Conservation (phyloP, 768 basidiomycete species). For the Favolaschia claudopus region DNA sequence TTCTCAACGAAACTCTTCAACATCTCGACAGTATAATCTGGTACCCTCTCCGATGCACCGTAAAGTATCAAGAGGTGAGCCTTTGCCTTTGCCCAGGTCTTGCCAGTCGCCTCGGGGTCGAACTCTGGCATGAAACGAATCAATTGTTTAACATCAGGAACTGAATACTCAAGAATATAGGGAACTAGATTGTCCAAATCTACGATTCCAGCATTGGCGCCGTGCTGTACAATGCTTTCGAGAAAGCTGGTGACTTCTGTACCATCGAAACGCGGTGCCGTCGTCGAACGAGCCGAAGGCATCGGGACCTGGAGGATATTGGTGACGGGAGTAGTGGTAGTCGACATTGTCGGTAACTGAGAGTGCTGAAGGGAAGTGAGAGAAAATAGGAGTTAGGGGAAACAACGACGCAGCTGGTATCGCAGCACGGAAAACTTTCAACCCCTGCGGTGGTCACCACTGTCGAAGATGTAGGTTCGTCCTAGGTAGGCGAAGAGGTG, state of each 20-base stretch:
- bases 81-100: neutral
- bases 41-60: neutral
- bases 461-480: too few relatives aligned
- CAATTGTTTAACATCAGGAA: neutral
- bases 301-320: neutral
- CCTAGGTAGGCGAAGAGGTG: too few relatives aligned
- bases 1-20: neutral
- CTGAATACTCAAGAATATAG: constrained; percentile 14
- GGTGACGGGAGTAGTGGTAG: too few relatives aligned
- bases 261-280: constrained; percentile 8
- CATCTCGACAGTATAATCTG: neutral
- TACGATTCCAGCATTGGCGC: constrained; percentile 15
- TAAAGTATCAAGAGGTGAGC: neutral
- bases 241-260: constrained; percentile 1
- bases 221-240: neutral
- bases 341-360: too few relatives aligned
- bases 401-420: too few relatives aligned
- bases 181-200: constrained; percentile 3
- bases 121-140: constrained; percentile 6
- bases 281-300: neutral
- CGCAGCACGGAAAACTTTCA: too few relatives aligned
- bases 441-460: too few relatives aligned
- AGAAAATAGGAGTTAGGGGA: too few relatives aligned
- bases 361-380: too few relatives aligned
- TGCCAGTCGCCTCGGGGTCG: neutral